Evolutionary conservation across 1,284 basidiomycete species (phyloP).

Genomic region (Fomitopsis schrenkii): DNA sequence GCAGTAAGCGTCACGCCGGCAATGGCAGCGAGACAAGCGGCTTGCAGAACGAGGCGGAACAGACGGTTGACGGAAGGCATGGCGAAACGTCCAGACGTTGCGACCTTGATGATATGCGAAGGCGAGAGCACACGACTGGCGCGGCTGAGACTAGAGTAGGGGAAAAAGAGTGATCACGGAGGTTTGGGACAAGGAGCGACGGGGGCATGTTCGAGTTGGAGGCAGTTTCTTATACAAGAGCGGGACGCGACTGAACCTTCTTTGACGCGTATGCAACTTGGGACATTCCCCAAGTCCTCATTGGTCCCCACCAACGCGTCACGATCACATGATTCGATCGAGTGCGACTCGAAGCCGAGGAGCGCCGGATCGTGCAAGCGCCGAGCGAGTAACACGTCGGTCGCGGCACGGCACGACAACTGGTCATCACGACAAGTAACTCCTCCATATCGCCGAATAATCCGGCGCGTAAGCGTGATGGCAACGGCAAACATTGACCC

Average conservation of each 20-base stretch:
- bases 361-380: background rate
- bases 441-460: too few species aligned
- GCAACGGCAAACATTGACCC: background rate
- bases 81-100: conserved; percentile 10
- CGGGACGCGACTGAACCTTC: conserved; percentile 20
- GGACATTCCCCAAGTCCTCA: conserved; percentile 6
- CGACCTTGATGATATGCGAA: background rate
- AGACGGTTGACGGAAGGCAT: conserved; percentile 36
- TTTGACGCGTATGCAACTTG: conserved; percentile 6
- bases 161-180: conserved; percentile 17
- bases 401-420: too few species aligned
- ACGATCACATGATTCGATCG: conserved; percentile 12
- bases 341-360: background rate
- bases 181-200: conserved; percentile 23
- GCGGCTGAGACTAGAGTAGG: conserved; percentile 16
- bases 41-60: conserved; percentile 36
- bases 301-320: conserved; percentile 19
- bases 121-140: conserved; percentile 21
- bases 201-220: conserved; percentile 10
- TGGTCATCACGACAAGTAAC: too few species aligned
- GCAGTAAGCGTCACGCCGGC: conserved; percentile 17
- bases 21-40: conserved; percentile 32
- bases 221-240: conserved; percentile 19
- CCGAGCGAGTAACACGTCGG: background rate
- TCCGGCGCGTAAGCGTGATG: too few species aligned